These are phyloP conservation scores for Coriaria nepalensis DNA, from an alignment of 306 rosid species.

Conservation along the genomic window DNA sequence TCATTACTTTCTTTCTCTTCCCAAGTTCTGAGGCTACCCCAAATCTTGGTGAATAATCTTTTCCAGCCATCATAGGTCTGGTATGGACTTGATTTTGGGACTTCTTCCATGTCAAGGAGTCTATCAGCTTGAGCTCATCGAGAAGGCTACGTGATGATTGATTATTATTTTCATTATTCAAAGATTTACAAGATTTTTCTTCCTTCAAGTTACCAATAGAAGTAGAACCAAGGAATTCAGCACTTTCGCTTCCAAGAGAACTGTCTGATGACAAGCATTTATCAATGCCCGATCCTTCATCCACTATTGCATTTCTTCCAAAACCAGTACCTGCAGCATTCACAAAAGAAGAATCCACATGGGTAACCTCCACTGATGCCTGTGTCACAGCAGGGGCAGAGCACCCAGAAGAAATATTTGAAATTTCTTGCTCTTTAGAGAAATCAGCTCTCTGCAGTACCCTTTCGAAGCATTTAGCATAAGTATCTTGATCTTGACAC, in stretches of 20 bases:
- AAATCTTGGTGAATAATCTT: slow-evolving; percentile 16
- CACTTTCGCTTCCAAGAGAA: slow-evolving; percentile 36
- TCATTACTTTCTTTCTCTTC: slow-evolving; percentile 26
- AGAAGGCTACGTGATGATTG: slow-evolving; percentile 37
- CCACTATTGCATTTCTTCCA: slow-evolving; percentile 26
- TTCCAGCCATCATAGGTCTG: slow-evolving; percentile 13
- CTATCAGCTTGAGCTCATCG: slow-evolving; percentile 43
- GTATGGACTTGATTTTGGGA: slow-evolving; percentile 20
- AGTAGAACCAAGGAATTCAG: slow-evolving; percentile 23
- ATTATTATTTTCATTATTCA: too few species aligned
- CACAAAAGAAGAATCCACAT: slow-evolving; percentile 26
- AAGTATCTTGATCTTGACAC: slow-evolving; percentile 17
- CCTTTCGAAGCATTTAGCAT: slow-evolving; percentile 19
- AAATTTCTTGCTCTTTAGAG: slow-evolving; percentile 33
- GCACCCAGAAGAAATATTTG: slow-evolving; percentile 42
- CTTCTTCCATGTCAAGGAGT: slow-evolving; percentile 48
- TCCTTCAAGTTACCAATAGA: slow-evolving; percentile 19
- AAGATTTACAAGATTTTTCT: slow-evolving; percentile 14
- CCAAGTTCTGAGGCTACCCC: slow-evolving; percentile 19
- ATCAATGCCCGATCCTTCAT: slow-evolving; percentile 49
- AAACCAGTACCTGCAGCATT: slow-evolving; percentile 27
- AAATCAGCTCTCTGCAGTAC: slow-evolving; percentile 12
- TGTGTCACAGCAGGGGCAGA: slow-evolving; percentile 42
- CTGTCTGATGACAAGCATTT: slow-evolving; percentile 38
- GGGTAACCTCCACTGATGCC: slow-evolving; percentile 29